Conservation (phyloP, 2,329 filamentous ascomycete genomes). For the Scytalidium lignicola region DNA sequence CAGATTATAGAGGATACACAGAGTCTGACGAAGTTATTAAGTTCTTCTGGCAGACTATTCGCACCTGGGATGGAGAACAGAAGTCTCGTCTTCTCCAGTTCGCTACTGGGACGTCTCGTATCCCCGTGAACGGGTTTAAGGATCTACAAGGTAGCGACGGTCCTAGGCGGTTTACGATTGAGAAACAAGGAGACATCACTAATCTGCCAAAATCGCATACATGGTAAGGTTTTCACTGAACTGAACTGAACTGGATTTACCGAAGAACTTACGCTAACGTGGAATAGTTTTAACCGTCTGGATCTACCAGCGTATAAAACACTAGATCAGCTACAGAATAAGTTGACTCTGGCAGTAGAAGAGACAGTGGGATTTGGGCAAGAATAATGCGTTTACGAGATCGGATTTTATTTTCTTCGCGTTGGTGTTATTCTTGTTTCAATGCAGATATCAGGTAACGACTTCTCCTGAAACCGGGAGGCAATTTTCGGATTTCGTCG, state of each 20-base stretch:
- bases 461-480: not conserved
- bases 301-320: constrained; percentile 92
- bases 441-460: not conserved
- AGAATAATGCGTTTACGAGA: constrained; percentile 51
- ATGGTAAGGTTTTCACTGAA: constrained; percentile 59
- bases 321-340: constrained; percentile 77
- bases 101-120: constrained; percentile 93
- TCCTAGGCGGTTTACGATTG: constrained; percentile 91
- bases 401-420: constrained; percentile 7
- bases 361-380: constrained; percentile 99
- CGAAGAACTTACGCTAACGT: constrained; percentile 13
- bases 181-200: constrained; percentile 87
- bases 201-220: constrained; percentile 97
- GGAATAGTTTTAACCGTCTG: constrained; percentile 83
- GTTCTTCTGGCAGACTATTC: constrained; percentile 98
- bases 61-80: constrained; percentile 96
- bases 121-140: constrained; percentile 99
- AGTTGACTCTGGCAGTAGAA: constrained; percentile 94
- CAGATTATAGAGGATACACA: constrained; percentile 96
- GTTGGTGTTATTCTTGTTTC: constrained; percentile 13
- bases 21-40: constrained; percentile 96
- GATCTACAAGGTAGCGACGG: constrained; percentile 96
- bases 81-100: constrained; percentile 96
- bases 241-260: not conserved
- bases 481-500: not conserved